These are phyloP conservation scores for Apostasia ramifera DNA, from an alignment of 106 monocot species.

Conservation along the genomic window DNA sequence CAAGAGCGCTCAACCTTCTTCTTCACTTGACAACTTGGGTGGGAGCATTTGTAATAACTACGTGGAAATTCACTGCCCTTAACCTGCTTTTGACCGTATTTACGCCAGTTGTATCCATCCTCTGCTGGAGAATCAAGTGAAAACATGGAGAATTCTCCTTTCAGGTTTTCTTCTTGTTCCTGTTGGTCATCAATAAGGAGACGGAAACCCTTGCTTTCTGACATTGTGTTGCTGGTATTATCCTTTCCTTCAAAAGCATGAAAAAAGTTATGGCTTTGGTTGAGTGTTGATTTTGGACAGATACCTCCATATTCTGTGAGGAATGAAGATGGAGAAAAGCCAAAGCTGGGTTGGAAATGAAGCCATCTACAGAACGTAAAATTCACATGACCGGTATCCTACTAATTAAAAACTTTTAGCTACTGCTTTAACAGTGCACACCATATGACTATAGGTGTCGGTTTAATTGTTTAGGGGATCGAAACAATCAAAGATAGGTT, in stretches of 20 bases:
- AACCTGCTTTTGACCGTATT: constrained; percentile 91
- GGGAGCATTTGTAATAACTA: constrained; percentile 92
- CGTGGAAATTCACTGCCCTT: constrained; percentile 85
- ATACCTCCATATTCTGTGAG: constrained; percentile 19
- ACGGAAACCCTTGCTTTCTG: constrained; percentile 24
- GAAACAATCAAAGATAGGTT: too few relatives aligned
- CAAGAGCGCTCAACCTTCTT: constrained; percentile 79
- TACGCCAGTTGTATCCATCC: constrained; percentile 94
- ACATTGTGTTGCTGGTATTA: constrained; percentile 9
- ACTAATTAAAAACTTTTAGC: too few relatives aligned
- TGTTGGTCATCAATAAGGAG: constrained; percentile 30
- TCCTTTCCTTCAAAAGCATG: constrained; percentile 24
- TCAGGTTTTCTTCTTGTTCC: constrained; percentile 34
- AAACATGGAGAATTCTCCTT: constrained; percentile 33
- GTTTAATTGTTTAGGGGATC: too few relatives aligned
- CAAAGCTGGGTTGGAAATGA: neutral
- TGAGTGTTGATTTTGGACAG: constrained; percentile 17
- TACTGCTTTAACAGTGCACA: too few relatives aligned
- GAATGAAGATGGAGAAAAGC: constrained; percentile 11
- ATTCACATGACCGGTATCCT: too few relatives aligned
- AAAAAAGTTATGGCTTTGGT: constrained; percentile 10
- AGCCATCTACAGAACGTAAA: too few relatives aligned
- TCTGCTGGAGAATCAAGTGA: constrained; percentile 35
- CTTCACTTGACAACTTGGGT: constrained; percentile 71
- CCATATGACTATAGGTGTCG: too few relatives aligned